These are phyloP conservation scores for Pyrus bretschneideri DNA, from an alignment of 306 rosid species.

Conservation along the genomic window DNA sequence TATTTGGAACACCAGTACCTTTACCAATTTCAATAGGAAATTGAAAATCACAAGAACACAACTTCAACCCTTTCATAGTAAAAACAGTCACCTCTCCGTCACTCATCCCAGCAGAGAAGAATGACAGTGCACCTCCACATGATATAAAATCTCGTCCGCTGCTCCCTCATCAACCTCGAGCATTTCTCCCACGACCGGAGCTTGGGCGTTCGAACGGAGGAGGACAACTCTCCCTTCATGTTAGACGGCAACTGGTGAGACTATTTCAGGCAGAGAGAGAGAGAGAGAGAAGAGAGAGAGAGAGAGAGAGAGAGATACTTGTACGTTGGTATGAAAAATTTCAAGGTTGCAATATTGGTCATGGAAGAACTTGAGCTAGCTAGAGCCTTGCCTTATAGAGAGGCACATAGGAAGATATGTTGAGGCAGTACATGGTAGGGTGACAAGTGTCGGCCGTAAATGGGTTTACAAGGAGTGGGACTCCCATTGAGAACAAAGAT, in stretches of 20 bases:
- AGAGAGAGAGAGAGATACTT: neutral
- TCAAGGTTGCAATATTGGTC: neutral
- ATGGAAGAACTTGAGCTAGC: neutral
- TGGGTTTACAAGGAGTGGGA: slow-evolving; percentile 6
- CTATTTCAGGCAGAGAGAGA: neutral
- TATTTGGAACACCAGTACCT: neutral
- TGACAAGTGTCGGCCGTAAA: slow-evolving; percentile 33
- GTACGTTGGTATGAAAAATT: neutral
- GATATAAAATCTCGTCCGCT: slow-evolving; percentile 47
- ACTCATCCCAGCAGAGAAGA: slow-evolving; percentile 51
- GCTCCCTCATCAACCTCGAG: slow-evolving; percentile 40
- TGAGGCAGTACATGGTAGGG: slow-evolving; percentile 1
- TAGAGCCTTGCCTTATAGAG: neutral
- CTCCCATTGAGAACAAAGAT: slow-evolving; percentile 15
- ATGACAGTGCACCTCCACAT: slow-evolving; percentile 55
- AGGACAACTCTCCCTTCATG: slow-evolving; percentile 28
- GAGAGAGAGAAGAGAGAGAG: no score
- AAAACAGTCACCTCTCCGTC: neutral
- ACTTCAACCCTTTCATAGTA: neutral
- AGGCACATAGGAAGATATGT: neutral
- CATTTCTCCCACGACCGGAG: slow-evolving; percentile 30
- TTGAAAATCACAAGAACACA: neutral
- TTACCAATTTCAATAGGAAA: neutral
- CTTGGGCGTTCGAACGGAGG: slow-evolving; percentile 17
- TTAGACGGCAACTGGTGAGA: neutral